These are phyloP conservation scores for Globisporangium nagaii DNA, from an alignment of 352 stramenopile genomes.

Conservation along the genomic window DNA sequence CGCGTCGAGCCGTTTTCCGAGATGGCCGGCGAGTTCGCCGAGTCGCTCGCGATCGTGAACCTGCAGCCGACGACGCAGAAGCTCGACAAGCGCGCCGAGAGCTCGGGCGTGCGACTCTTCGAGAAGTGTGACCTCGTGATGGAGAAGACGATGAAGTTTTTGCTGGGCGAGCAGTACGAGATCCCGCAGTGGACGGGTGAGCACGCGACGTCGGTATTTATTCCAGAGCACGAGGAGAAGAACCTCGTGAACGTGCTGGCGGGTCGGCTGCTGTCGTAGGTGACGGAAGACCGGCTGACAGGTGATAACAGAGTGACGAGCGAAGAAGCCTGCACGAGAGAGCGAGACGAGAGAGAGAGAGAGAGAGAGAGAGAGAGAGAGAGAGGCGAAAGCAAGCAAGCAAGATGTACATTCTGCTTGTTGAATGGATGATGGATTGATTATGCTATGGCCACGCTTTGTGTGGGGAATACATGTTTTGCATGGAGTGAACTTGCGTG, in stretches of 20 bases:
- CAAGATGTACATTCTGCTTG: too few species aligned
- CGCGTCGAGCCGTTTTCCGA: conserved; percentile 76
- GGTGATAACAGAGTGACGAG: too few species aligned
- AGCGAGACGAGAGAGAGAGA: neutral
- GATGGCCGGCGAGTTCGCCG: conserved; percentile 74
- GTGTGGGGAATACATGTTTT: too few species aligned
- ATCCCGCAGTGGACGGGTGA: conserved; percentile 56
- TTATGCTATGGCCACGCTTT: too few species aligned
- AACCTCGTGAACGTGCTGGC: conserved; percentile 77
- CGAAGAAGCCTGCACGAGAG: neutral
- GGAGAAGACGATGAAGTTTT: conserved; percentile 64
- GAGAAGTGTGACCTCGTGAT: conserved; percentile 75
- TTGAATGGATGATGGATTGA: too few species aligned
- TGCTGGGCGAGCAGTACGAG: conserved; percentile 50
- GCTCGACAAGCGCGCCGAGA: conserved; percentile 60
- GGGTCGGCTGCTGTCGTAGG: conserved; percentile 39
- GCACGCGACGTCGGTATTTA: conserved; percentile 56
- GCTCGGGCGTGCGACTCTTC: conserved; percentile 63
- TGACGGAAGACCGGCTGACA: too few species aligned
- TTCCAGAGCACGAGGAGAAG: conserved; percentile 64
- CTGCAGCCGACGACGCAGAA: conserved; percentile 64
- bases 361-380: too few species aligned
- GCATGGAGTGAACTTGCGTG: too few species aligned
- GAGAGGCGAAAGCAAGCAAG: neutral
- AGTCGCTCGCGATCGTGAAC: conserved; percentile 73